phyloP scores from a whole-genome alignment of 73 alveolate genomes.

The Breviolum minutum region DNA sequence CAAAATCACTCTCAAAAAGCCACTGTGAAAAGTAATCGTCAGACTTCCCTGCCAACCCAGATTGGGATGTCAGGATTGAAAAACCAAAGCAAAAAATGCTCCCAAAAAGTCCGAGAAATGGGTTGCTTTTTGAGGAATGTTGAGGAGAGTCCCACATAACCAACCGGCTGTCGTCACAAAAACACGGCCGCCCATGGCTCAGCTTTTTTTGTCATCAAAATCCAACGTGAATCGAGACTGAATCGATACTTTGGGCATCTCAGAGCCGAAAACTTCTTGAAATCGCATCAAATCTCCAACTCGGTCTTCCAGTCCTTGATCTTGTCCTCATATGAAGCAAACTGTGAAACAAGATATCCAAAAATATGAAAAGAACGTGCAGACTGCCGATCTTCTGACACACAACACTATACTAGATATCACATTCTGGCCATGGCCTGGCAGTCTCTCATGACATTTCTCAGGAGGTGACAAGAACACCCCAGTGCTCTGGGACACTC shows the following conservation, averaged over 20 bases:
- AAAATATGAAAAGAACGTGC: no score
- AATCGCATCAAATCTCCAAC: constrained; percentile 45
- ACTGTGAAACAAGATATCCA: background rate
- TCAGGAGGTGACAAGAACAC: constrained; percentile 16
- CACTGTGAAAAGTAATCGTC: no score
- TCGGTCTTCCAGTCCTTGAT: constrained; percentile 91
- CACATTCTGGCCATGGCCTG: background rate
- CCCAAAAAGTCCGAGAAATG: no score
- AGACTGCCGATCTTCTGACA: background rate
- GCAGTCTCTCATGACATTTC: background rate
- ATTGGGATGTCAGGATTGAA: no score
- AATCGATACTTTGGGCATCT: no score
- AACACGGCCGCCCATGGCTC: background rate
- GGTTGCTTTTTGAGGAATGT: background rate
- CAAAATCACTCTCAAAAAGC: no score
- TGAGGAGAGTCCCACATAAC: background rate
- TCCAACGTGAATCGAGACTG: no score
- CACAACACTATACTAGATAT: background rate
- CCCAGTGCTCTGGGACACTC: constrained; percentile 77
- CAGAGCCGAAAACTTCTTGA: no score
- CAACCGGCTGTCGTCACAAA: background rate
- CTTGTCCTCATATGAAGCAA: background rate
- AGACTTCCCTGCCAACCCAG: no score
- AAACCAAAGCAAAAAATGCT: no score
- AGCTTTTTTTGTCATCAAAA: background rate